Conservation (phyloP, 1,284 basidiomycete genomes). For the Stygiomarasmius scandens region DNA sequence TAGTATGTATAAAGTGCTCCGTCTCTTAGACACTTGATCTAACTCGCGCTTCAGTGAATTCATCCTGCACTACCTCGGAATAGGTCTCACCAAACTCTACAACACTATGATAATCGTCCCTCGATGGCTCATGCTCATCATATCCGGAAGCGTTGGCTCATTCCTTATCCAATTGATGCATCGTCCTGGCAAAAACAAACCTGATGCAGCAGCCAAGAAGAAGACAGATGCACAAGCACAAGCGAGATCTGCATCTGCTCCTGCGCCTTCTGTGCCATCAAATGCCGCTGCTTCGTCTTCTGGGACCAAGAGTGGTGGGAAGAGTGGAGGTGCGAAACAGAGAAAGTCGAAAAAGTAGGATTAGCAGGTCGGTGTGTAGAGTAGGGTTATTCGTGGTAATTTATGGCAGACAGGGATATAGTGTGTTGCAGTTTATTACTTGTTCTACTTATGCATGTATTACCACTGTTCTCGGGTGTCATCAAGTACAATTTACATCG, state of each 20-base stretch:
- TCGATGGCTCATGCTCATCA: constrained; percentile 59
- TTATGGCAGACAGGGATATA: background rate
- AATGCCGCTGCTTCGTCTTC: background rate
- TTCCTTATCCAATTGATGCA: constrained; percentile 60
- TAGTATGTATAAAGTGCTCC: constrained; percentile 46
- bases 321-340: constrained; percentile 9
- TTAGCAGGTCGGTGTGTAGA: background rate
- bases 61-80: constrained; percentile 63
- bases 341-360: constrained; percentile 14
- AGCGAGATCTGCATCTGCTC: background rate
- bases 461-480: background rate
- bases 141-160: constrained; percentile 62
- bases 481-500: background rate
- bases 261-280: background rate
- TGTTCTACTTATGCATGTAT: background rate
- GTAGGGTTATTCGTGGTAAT: too few relatives aligned
- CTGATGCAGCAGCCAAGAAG: background rate
- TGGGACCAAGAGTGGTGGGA: background rate
- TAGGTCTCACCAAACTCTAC: constrained; percentile 53
- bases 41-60: constrained; percentile 53
- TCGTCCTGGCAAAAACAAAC: constrained; percentile 16
- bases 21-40: constrained; percentile 1
- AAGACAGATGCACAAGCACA: background rate
- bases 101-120: constrained; percentile 50
- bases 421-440: background rate